Evolutionary conservation across 2,329 filamentous ascomycete genomes (phyloP).

Genomic region (Colletotrichum scovillei): DNA sequence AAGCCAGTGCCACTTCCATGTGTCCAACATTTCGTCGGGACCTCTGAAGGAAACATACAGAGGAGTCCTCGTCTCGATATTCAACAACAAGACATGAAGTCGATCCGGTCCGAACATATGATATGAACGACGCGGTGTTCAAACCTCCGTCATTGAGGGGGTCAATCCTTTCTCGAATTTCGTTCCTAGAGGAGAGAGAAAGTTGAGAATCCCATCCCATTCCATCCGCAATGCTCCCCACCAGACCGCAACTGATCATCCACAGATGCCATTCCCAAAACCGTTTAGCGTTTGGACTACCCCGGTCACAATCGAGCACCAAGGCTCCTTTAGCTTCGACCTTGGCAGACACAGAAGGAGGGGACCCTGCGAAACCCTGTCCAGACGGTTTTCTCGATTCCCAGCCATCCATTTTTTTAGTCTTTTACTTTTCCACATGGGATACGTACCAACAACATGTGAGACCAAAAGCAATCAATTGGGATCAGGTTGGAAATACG

Average conservation of each 20-base stretch:
- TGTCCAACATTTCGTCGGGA: neutral
- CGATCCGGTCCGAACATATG: fast-evolving
- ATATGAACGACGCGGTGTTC: neutral
- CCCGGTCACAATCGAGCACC: neutral
- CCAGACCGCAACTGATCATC: conserved; percentile 33
- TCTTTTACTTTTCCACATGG: neutral
- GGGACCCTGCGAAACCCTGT: neutral
- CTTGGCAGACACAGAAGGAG: neutral
- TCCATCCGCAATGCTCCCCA: neutral
- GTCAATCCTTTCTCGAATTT: neutral
- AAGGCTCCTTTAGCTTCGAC: neutral
- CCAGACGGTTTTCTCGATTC: conserved; percentile 4
- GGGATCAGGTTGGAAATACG: neutral
- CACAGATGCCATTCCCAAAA: neutral
- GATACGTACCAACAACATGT: neutral
- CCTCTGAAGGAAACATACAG: neutral
- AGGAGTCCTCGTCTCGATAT: neutral
- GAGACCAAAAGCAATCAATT: neutral
- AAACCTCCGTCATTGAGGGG: neutral
- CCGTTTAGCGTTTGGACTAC: conserved; percentile 13
- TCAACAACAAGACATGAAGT: neutral
- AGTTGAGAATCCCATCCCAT: too few relatives aligned
- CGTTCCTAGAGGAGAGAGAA: neutral
- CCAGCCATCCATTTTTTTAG: conserved; percentile 7
- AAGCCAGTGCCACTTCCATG: neutral